Evolutionary conservation across 108 stramenopile species (phyloP).

Genomic region (Skeletonema costatum): DNA sequence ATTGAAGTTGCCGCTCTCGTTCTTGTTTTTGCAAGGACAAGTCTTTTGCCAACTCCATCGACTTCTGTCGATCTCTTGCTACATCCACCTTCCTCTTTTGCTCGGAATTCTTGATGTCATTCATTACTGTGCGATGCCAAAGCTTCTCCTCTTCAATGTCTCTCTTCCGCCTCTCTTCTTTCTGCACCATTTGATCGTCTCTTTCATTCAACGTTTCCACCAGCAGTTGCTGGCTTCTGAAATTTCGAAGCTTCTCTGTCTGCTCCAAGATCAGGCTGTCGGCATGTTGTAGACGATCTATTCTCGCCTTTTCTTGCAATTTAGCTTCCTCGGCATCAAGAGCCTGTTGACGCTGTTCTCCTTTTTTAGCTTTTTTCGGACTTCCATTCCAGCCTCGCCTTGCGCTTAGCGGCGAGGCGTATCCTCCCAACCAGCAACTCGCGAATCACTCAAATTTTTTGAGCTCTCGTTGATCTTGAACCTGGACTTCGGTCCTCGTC

Average conservation of each 20-base stretch:
- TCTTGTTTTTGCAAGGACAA: constrained; percentile 42
- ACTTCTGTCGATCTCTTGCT: constrained; percentile 20
- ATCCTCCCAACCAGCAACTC: constrained; percentile 50
- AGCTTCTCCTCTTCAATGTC: constrained; percentile 34
- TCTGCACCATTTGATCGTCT: constrained; percentile 41
- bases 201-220: constrained; percentile 59
- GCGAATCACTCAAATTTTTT: constrained; percentile 48
- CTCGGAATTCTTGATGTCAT: constrained; percentile 32
- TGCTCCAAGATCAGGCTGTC: constrained; percentile 68
- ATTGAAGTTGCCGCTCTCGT: constrained; percentile 14
- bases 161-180: constrained; percentile 14
- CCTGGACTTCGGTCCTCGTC: constrained; percentile 14
- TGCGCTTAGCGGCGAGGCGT: constrained; percentile 45
- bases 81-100: constrained; percentile 17
- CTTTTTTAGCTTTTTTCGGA: constrained; percentile 42
- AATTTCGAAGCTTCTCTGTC: constrained; percentile 70
- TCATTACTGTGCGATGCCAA: constrained; percentile 37
- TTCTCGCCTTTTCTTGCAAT: constrained; percentile 41
- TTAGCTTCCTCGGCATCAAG: constrained; percentile 57
- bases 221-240: constrained; percentile 62
- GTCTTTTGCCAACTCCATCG: constrained; percentile 29
- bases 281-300: constrained; percentile 57
- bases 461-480: constrained; percentile 24
- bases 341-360: constrained; percentile 38
- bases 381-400: constrained; percentile 60